These are phyloP conservation scores for Taphrina confusa DNA, from an alignment of 1,139 yeast species.

Conservation along the genomic window DNA sequence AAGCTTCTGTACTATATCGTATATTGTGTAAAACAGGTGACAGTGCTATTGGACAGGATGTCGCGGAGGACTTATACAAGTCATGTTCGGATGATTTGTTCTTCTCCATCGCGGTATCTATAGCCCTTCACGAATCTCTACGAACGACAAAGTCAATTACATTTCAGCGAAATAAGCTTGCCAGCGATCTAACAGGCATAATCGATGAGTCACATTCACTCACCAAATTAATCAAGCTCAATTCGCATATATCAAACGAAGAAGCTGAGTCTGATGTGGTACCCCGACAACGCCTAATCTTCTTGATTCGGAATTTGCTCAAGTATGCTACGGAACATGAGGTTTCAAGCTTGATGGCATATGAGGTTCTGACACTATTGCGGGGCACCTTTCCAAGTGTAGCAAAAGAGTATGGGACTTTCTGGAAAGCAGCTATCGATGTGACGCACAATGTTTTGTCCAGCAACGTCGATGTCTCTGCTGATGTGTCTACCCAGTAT, in stretches of 20 bases:
- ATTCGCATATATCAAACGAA: conserved; percentile 51
- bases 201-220: conserved; percentile 51
- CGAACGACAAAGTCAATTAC: background rate
- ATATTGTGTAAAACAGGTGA: background rate
- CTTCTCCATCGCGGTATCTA: background rate
- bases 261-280: conserved; percentile 47
- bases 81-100: background rate
- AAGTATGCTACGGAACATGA: conserved; percentile 6
- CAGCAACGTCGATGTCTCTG: conserved; percentile 46
- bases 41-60: background rate
- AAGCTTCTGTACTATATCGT: conserved; percentile 1
- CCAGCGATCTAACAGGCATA: conserved; percentile 60
- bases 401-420: conserved; percentile 40
- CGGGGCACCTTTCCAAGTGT: conserved; percentile 48
- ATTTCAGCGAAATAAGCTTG: conserved; percentile 54
- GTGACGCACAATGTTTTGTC: conserved; percentile 43
- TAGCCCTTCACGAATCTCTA: conserved; percentile 5
- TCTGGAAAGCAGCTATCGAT: conserved; percentile 42
- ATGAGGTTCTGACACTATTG: conserved; percentile 57
- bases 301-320: conserved; percentile 39
- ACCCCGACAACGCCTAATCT: conserved; percentile 56
- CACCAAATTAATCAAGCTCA: conserved; percentile 54
- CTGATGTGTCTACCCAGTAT: conserved; percentile 51
- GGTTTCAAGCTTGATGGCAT: conserved; percentile 54
- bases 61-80: background rate